Evolutionary conservation across 768 basidiomycete genomes (phyloP).

Genomic region (Tubosaeta sp.): DNA sequence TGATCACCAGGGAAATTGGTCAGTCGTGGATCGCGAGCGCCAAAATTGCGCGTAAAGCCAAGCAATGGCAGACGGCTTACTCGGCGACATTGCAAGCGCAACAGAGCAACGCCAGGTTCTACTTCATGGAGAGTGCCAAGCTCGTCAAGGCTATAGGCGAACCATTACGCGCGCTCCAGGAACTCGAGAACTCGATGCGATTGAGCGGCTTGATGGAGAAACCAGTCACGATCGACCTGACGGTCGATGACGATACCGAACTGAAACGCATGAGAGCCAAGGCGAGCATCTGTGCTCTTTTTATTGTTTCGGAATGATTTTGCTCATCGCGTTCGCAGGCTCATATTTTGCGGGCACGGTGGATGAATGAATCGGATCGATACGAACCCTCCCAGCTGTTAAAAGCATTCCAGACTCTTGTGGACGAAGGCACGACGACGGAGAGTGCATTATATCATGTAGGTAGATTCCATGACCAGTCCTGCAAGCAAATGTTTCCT

Average conservation of each 20-base stretch:
- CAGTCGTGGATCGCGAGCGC: conserved; percentile 88
- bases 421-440: conserved; percentile 52
- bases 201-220: conserved; percentile 45
- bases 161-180: conserved; percentile 78
- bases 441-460: conserved; percentile 85
- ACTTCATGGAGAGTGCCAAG: conserved; percentile 89
- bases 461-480: conserved; percentile 85
- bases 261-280: conserved; percentile 63
- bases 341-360: conserved; percentile 76
- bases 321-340: conserved; percentile 42
- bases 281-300: conserved; percentile 35
- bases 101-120: conserved; percentile 63
- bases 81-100: conserved; percentile 91
- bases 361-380: conserved; percentile 89
- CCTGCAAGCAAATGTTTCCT: conserved; percentile 50
- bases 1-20: conserved; percentile 61
- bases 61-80: conserved; percentile 95
- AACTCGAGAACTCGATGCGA: conserved; percentile 73
- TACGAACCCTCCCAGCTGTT: conserved; percentile 64
- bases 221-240: conserved; percentile 52
- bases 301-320: not conserved
- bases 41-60: conserved; percentile 94
- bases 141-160: conserved; percentile 77
- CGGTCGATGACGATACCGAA: conserved; percentile 45
- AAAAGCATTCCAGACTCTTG: conserved; percentile 50